phyloP scores from a whole-genome alignment of 179 eudicot species.

The Silene noctiflora region DNA sequence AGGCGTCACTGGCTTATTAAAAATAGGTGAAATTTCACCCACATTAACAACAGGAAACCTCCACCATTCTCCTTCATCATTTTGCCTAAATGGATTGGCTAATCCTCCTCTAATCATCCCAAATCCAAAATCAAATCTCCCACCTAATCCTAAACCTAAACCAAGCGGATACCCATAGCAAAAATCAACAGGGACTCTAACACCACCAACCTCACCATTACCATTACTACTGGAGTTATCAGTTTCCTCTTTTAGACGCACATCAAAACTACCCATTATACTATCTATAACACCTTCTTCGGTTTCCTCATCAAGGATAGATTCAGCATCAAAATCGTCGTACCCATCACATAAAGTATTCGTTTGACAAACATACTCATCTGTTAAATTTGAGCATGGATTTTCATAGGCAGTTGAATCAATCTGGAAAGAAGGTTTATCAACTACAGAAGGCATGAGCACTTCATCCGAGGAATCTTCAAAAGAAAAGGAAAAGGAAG shows the following conservation, averaged over 20 bases:
- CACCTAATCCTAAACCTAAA: conserved; percentile 38
- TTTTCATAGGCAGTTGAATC: conserved; percentile 40
- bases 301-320: conserved; percentile 78
- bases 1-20: conserved; percentile 25
- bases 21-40: conserved; percentile 52
- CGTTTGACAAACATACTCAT: conserved; percentile 36
- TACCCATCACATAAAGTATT: conserved; percentile 38
- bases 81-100: conserved; percentile 51
- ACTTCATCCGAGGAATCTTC: conserved; percentile 41
- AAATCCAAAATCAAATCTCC: conserved; percentile 41
- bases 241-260: conserved; percentile 35
- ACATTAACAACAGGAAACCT: conserved; percentile 61
- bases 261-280: conserved; percentile 63
- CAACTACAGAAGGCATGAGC: conserved; percentile 39
- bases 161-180: conserved; percentile 74
- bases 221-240: too few species aligned
- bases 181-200: conserved; percentile 27
- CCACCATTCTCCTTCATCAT: conserved; percentile 75
- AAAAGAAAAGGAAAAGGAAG: conserved; percentile 36
- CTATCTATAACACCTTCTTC: conserved; percentile 81
- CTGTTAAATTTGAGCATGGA: conserved; percentile 29
- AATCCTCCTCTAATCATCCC: conserved; percentile 50
- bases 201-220: too few species aligned
- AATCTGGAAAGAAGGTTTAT: conserved; percentile 35
- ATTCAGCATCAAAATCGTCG: conserved; percentile 69